These are phyloP conservation scores for Amphibolis antarctica DNA, from an alignment of 106 monocot genomes.

Conservation along the genomic window DNA sequence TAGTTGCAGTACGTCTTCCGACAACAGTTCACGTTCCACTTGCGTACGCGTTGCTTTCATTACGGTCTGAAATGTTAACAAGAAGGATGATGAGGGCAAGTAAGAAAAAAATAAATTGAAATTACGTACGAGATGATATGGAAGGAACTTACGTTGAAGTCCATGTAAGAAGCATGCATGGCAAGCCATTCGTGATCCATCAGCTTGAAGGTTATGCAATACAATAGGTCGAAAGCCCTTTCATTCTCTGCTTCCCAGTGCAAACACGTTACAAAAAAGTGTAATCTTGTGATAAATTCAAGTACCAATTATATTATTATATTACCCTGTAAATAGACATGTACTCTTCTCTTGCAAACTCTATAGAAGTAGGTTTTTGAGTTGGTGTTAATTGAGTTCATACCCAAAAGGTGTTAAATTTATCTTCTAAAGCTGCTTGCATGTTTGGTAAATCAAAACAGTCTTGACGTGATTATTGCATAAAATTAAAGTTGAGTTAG, in stretches of 20 bases:
- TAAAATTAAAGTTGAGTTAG: not conserved
- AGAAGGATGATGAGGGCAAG: not conserved
- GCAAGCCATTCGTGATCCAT: slow-evolving; percentile 82
- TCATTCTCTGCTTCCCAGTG: slow-evolving; percentile 41
- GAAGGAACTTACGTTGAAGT: slow-evolving; percentile 36
- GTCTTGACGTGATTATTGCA: not conserved
- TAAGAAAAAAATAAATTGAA: not conserved
- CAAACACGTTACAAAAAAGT: not conserved
- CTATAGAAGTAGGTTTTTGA: too few relatives aligned
- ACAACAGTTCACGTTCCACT: slow-evolving; percentile 30
- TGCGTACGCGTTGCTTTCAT: slow-evolving; percentile 38
- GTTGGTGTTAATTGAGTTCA: too few relatives aligned
- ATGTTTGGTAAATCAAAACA: too few relatives aligned
- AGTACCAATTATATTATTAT: too few relatives aligned
- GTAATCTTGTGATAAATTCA: too few relatives aligned
- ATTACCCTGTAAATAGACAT: too few relatives aligned
- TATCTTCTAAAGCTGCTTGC: too few relatives aligned
- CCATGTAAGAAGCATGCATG: slow-evolving; percentile 85
- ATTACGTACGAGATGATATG: not conserved
- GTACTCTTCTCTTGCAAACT: too few relatives aligned
- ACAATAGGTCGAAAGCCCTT: slow-evolving; percentile 63
- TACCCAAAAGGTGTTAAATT: too few relatives aligned
- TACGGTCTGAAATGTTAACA: slow-evolving; percentile 21
- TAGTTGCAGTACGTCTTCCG: slow-evolving; percentile 28
- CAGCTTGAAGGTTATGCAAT: slow-evolving; percentile 74